Evolutionary conservation across 495 filamentous ascomycete species (phyloP).

Genomic region (Corynascus novoguineensis): DNA sequence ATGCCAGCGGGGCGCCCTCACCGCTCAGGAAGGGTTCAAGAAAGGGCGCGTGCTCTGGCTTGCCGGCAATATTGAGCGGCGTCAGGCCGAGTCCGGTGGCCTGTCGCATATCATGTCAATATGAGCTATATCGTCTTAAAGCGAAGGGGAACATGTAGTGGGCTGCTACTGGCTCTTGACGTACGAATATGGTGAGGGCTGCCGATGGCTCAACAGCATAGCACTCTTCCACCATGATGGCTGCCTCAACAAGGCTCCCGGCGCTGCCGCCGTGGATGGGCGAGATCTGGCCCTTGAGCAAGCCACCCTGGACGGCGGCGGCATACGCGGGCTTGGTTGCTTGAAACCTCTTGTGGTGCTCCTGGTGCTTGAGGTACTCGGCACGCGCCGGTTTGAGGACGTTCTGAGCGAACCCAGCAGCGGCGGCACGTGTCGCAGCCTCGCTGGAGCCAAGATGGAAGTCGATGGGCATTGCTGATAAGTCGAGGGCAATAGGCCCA

Average conservation of each 20-base stretch:
- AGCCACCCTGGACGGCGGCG: slow-evolving; percentile 35
- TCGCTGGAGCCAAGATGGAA: slow-evolving; percentile 38
- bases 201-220: slow-evolving; percentile 45
- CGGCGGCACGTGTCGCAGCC: slow-evolving; percentile 31
- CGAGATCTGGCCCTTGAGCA: slow-evolving; percentile 47
- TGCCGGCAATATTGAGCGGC: slow-evolving; percentile 42
- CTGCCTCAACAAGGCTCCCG: slow-evolving; percentile 41
- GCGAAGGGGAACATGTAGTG: no score
- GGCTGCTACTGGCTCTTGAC: no score
- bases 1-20: slow-evolving; percentile 44
- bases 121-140: no score
- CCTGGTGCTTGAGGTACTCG: slow-evolving; percentile 29
- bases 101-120: no score
- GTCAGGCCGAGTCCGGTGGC: slow-evolving; percentile 46
- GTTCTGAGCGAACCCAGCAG: slow-evolving; percentile 30
- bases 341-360: slow-evolving; percentile 39
- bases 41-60: slow-evolving; percentile 38
- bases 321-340: slow-evolving; percentile 43
- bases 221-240: slow-evolving; percentile 50
- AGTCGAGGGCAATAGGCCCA: background rate
- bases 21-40: slow-evolving; percentile 45
- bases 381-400: slow-evolving; percentile 34
- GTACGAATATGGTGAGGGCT: slow-evolving; percentile 45
- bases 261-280: slow-evolving; percentile 40
- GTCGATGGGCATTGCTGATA: slow-evolving; percentile 33